Base-by-base conservation (phyloP, 768 basidiomycete species). In the Aureoboletus auriporus region DNA sequence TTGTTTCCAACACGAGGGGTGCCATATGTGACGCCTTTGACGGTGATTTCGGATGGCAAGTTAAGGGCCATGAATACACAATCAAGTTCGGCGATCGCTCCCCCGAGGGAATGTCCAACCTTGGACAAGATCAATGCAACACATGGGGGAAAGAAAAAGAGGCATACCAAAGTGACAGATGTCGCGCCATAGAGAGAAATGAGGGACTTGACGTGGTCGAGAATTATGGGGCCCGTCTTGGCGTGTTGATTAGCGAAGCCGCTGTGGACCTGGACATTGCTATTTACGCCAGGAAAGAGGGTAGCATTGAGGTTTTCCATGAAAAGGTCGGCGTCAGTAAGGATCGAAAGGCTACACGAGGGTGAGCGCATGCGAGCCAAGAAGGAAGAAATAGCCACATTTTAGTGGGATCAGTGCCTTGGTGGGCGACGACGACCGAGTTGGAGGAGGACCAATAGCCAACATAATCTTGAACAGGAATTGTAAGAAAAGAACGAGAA, bases 401-500 rank as follows among this genome's bases (percentile, higher is more conserved):
- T 49, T 77, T 60, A 0, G 66, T 73, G 7, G 80, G 77, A 50
- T 84, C 77, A 6, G 82, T 83, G 13, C 82, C 82, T 57, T 84
- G 70, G 53, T 83, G 82, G 1, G 75, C 76, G 8, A 83, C 78
- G n/a, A 84, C 72, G 33, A 83, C 71, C 3, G 78, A 69, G 47
- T 74, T 69, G 50, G 75, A 63, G 7, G 66, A 52, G 1, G 75
- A 74, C 70, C 77, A 81, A 54, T 75, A 80, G 7, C 82, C 82
- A 16, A 82, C 79, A 54, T 73, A 82, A 54, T 67, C 79, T 82
- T 38, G 14, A 33, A 30, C 16, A 39, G 28, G 38, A 13, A 16
- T 11, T 16, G 35, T 51, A 12, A 55, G 50, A 30, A 9, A 13
- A 26, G 23, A 17, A n/a, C 5, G 17, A 26, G 16, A 8, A 27